Evolutionary conservation across 1,139 yeast species (phyloP), one percentile per base, ranked within the genome.

Genomic region (Pichiaceae sp.): DNA sequence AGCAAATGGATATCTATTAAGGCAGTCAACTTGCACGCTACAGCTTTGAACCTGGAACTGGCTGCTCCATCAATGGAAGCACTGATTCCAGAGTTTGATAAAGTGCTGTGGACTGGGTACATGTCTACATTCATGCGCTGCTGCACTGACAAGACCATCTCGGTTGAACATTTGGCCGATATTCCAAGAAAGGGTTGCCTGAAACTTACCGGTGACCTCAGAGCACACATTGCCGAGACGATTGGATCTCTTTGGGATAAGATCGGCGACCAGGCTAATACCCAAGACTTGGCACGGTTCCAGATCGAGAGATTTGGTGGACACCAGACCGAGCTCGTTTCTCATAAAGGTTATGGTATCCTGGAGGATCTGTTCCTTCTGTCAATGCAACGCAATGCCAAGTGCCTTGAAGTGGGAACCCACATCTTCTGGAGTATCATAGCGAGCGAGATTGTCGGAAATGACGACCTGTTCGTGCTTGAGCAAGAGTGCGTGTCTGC

Each of bases 131-230:
- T 80, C 32, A 66, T 83, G 20, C 70, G 68, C 39, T 54, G 61
- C 38, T 70, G 75, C 3, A 66, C 75, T 2, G 60, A 74, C 17
- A 70, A 72, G 43, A 80, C 83, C 1, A 75, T 76, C 12, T 63
- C 83, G 0, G 60, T 72, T 38, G 82, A 78, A 48, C 82, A 77
- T 48, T 62, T 81, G 39, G 72, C 86, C 2, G 79, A 75, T 34
- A 77, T 83, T 38, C 87, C 93, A 34, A 70, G 80, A 53, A 78
- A 77, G 48, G 89, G 89, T 1, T 76, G 87, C 47, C 64, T 63
- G 58, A 67, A 67, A 40, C 73, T 85, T 34, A 71, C 87, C 1
- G 78, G 77, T 11, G 78, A 75, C 47, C 62, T 84, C 45, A 69
- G 94, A 46, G 69, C 70, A 21, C 63, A 82, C 43, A 69, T 80